Percentiles rank a stretch among this genome's conserved stretches.
phyloP scores from a whole-genome alignment of 192 early-diverging fungal genomes.

The Coemansia nantahalensis region DNA sequence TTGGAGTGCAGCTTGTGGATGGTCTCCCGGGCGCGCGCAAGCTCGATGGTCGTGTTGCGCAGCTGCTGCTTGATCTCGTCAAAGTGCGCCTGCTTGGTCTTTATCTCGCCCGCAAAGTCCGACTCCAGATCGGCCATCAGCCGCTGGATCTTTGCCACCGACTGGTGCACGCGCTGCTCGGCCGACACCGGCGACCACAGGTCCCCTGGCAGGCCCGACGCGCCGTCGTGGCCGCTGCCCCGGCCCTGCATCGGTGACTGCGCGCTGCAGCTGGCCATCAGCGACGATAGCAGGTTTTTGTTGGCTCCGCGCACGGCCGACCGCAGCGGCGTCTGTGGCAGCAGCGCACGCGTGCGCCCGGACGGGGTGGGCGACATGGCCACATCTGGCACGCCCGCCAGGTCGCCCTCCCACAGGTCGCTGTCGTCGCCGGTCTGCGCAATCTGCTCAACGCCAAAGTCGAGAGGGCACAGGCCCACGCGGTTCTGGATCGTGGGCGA shows the following conservation, averaged over 20 bases:
- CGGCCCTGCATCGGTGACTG: not conserved
- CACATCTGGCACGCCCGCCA: not conserved
- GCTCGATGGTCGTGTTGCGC: conserved; percentile 54
- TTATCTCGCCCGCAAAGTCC: conserved; percentile 62
- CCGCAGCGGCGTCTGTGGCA: conserved; percentile 35
- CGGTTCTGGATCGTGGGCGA: conserved; percentile 67
- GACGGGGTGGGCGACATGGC: conserved; percentile 24
- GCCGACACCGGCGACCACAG: conserved; percentile 37
- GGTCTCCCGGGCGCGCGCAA: conserved; percentile 55
- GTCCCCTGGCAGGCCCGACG: not conserved
- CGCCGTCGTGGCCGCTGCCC: not conserved
- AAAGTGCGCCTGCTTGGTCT: conserved; percentile 57
- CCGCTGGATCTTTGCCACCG: conserved; percentile 58
- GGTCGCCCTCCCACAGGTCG: not conserved
- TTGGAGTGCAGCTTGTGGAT: conserved; percentile 53
- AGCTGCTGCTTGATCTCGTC: conserved; percentile 57
- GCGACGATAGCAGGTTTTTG: conserved; percentile 28
- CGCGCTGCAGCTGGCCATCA: conserved; percentile 10
- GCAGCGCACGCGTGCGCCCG: conserved; percentile 9
- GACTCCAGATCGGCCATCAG: conserved; percentile 67
- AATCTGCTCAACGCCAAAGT: conserved; percentile 59
- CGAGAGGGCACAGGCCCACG: conserved; percentile 72
- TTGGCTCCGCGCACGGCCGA: conserved; percentile 16
- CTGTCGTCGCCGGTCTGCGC: conserved; percentile 7
- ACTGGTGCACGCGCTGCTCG: conserved; percentile 49